These are phyloP conservation scores for Fusarium buharicum DNA, from an alignment of 2,329 filamentous ascomycete species.

Conservation along the genomic window DNA sequence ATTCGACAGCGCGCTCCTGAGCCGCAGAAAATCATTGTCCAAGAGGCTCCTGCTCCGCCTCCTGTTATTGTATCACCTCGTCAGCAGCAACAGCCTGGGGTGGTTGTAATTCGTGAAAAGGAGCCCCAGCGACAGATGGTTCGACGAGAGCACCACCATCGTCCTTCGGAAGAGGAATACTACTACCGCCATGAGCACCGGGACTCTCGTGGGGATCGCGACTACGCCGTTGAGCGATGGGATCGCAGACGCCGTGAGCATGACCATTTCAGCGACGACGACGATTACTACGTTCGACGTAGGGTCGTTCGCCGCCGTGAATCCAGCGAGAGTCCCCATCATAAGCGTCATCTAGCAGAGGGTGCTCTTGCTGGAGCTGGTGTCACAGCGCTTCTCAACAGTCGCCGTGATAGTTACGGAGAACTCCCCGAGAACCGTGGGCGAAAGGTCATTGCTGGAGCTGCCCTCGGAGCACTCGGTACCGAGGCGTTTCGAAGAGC, in stretches of 20 bases:
- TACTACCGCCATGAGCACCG: conserved; percentile 62
- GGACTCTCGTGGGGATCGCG: conserved; percentile 53
- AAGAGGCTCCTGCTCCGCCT: conserved; percentile 64
- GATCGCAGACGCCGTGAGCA: conserved; percentile 56
- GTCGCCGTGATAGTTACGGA: conserved; percentile 62
- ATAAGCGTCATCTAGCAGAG: conserved; percentile 69
- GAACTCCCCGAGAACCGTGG: conserved; percentile 63
- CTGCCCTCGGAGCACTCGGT: conserved; percentile 70
- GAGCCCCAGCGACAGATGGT: conserved; percentile 54
- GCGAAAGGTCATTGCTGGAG: conserved; percentile 69
- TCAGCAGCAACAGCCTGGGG: conserved; percentile 57
- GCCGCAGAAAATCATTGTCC: conserved; percentile 68
- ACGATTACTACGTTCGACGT: conserved; percentile 60
- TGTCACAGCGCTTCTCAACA: conserved; percentile 67
- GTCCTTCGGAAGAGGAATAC: conserved; percentile 58
- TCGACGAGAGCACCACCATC: conserved; percentile 48
- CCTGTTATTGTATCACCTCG: conserved; percentile 61
- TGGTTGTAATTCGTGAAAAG: conserved; percentile 57
- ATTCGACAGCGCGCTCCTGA: conserved; percentile 66
- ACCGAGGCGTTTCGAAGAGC: conserved; percentile 70
- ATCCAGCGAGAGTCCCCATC: conserved; percentile 62
- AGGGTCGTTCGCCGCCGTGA: conserved; percentile 62
- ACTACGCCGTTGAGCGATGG: conserved; percentile 51
- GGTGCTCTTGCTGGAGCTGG: conserved; percentile 73
- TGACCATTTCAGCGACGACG: conserved; percentile 59